Evolutionary conservation across 805 yeast species (phyloP).

Genomic region (Hanseniaspora vineae): DNA sequence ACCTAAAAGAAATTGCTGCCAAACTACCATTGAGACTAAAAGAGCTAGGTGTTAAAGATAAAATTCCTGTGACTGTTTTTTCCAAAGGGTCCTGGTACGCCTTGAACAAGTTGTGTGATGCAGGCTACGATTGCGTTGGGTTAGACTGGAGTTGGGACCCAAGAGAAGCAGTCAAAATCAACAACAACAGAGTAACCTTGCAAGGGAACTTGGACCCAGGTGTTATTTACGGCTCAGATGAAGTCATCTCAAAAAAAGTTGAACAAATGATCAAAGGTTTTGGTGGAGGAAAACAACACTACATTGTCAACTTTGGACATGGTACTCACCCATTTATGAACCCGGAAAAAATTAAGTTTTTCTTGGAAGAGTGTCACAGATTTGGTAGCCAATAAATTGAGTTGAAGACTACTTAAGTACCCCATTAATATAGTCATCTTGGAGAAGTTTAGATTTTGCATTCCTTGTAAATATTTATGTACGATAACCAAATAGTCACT

Average conservation of each 20-base stretch:
- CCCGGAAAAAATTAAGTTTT: conserved; percentile 76
- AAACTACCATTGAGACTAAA: conserved; percentile 54
- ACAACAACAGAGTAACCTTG: conserved; percentile 63
- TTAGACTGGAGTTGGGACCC: conserved; percentile 89
- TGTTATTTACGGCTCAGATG: conserved; percentile 79
- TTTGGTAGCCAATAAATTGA: conserved; percentile 37
- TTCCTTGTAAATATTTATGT: no score
- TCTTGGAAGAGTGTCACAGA: conserved; percentile 78
- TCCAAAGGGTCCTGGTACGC: conserved; percentile 98
- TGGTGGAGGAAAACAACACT: conserved; percentile 86
- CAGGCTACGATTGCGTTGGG: conserved; percentile 80
- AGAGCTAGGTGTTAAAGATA: conserved; percentile 58
- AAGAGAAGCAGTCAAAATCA: conserved; percentile 63
- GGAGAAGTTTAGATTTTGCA: no score
- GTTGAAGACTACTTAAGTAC: neutral
- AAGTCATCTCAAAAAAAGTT: conserved; percentile 65
- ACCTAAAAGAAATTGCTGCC: conserved; percentile 59
- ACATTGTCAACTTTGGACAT: conserved; percentile 92
- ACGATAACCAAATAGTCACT: no score
- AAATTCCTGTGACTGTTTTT: conserved; percentile 77
- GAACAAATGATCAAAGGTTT: conserved; percentile 81
- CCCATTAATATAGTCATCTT: neutral
- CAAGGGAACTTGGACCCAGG: conserved; percentile 98
- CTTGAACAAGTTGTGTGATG: conserved; percentile 63
- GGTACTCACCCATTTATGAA: conserved; percentile 98